These are phyloP conservation scores for Phylloporus sp. DNA, from an alignment of 768 basidiomycete species.

Conservation along the genomic window DNA sequence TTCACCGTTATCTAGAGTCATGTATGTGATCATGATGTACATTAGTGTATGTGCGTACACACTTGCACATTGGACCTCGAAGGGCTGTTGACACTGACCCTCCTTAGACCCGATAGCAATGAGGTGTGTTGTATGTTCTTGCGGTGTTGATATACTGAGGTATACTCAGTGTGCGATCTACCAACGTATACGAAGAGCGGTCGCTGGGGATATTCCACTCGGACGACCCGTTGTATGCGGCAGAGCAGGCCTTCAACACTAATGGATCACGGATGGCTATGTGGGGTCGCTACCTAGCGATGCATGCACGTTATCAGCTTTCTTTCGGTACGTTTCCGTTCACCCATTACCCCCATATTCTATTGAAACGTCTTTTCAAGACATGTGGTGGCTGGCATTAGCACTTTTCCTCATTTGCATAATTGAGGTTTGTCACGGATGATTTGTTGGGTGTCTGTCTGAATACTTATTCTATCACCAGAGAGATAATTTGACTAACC, in stretches of 20 bases:
- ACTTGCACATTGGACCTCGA: neutral
- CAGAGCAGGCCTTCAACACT: slow-evolving; percentile 39
- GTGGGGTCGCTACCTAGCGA: slow-evolving; percentile 72
- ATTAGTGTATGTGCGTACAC: slow-evolving; percentile 66
- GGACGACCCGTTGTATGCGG: slow-evolving; percentile 45
- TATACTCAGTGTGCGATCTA: slow-evolving; percentile 70
- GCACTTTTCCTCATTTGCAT: slow-evolving; percentile 90
- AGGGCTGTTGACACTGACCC: slow-evolving; percentile 1
- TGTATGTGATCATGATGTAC: slow-evolving; percentile 94
- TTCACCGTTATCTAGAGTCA: slow-evolving; percentile 44
- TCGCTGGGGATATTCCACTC: slow-evolving; percentile 75
- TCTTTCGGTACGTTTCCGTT: slow-evolving; percentile 64
- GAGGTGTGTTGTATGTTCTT: slow-evolving; percentile 43
- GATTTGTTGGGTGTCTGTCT: neutral
- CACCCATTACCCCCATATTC: neutral
- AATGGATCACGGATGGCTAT: slow-evolving; percentile 51
- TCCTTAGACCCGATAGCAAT: slow-evolving; percentile 68
- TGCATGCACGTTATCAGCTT: slow-evolving; percentile 83
- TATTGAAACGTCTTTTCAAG: slow-evolving; percentile 36
- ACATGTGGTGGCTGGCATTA: slow-evolving; percentile 92
- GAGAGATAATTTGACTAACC: slow-evolving; percentile 55
- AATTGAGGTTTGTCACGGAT: slow-evolving; percentile 61
- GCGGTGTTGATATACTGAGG: neutral
- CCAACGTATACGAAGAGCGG: slow-evolving; percentile 90
- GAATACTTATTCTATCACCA: slow-evolving; percentile 28